These are phyloP conservation scores for Metarhizium guizhouense DNA, from an alignment of 2,329 filamentous ascomycete genomes.

Conservation along the genomic window DNA sequence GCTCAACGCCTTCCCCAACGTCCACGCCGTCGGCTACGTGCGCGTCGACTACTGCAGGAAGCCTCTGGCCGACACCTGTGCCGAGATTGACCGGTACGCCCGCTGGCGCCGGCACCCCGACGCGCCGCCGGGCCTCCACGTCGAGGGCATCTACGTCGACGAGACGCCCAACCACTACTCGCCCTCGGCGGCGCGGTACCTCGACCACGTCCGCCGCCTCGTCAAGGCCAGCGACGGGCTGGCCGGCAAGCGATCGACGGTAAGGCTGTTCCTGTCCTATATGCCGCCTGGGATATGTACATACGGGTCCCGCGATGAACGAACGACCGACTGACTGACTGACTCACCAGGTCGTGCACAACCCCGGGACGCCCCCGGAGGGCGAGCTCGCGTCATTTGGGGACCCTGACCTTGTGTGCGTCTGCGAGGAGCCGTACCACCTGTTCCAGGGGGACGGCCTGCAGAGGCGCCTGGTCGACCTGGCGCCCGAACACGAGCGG, in stretches of 20 bases:
- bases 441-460: background rate
- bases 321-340: no score
- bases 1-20: background rate
- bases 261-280: background rate
- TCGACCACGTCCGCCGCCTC: background rate
- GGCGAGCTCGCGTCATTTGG: background rate
- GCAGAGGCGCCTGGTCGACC: background rate
- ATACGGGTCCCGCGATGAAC: no score
- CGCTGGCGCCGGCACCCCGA: background rate
- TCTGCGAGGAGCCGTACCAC: background rate
- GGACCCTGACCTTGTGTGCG: background rate
- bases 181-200: background rate
- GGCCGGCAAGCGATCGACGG: background rate
- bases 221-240: background rate
- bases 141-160: background rate
- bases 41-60: background rate
- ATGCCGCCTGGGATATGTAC: background rate
- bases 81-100: background rate
- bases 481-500: background rate
- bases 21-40: background rate
- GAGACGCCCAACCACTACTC: background rate
- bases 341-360: background rate
- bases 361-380: background rate
- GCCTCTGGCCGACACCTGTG: background rate
- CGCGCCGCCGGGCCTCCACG: background rate